These are phyloP conservation scores for Suillus alpinus DNA, from an alignment of 768 basidiomycete genomes.

Conservation along the genomic window DNA sequence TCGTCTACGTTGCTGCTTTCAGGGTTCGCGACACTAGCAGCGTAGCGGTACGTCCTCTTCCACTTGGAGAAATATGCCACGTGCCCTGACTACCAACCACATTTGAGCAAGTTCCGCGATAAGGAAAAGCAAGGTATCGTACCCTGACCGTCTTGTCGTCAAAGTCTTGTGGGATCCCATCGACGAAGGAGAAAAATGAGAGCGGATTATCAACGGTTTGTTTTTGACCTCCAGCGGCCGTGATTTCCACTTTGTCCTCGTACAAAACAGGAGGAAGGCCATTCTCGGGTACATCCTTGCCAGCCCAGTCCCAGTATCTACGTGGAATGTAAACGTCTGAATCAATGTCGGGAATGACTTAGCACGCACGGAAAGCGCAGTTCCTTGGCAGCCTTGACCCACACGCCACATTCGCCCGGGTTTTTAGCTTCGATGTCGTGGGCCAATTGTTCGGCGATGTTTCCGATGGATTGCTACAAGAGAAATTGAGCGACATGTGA, in stretches of 20 bases:
- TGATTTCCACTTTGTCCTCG: conserved; percentile 11
- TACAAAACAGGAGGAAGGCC: conserved; percentile 21
- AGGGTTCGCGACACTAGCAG: conserved; percentile 8
- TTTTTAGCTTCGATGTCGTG: conserved; percentile 21
- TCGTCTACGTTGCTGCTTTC: conserved; percentile 11
- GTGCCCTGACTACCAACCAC: conserved; percentile 5
- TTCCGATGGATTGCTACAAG: conserved; percentile 25
- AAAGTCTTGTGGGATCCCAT: conserved; percentile 20
- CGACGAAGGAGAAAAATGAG: conserved; percentile 12
- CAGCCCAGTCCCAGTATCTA: conserved; percentile 30
- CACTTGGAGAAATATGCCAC: conserved; percentile 20
- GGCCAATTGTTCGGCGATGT: conserved; percentile 22
- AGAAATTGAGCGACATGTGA: background rate
- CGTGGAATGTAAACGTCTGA: background rate
- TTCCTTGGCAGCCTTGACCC: conserved; percentile 19
- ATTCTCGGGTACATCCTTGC: conserved; percentile 14
- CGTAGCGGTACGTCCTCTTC: conserved; percentile 18
- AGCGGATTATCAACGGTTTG: conserved; percentile 19
- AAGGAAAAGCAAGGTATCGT: background rate
- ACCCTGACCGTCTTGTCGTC: conserved; percentile 7
- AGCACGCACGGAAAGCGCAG: conserved; percentile 25
- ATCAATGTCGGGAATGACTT: background rate
- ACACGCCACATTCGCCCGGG: conserved; percentile 16
- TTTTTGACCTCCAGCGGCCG: conserved; percentile 6
- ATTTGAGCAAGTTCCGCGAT: background rate